A percentile compares a stretch with the other conserved stretches of the same genome.
phyloP scores from a whole-genome alignment of 2,329 filamentous ascomycete genomes.

The Metarhizium anisopliae region DNA sequence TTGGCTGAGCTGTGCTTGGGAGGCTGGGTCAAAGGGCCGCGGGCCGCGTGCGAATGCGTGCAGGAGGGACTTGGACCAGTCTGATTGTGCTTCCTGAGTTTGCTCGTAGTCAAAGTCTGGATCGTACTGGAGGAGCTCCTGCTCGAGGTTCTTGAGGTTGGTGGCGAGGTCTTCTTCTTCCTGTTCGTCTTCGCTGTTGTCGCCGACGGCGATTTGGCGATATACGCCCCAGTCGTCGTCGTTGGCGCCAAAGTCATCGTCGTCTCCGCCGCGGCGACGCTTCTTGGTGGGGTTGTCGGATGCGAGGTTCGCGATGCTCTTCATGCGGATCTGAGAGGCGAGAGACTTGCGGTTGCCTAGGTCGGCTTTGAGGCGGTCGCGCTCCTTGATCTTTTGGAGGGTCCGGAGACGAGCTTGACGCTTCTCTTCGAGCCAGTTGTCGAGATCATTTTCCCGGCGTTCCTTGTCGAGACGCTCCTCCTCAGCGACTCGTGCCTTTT shows the following conservation, averaged over 20 bases:
- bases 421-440: slow-evolving; percentile 79
- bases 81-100: slow-evolving; percentile 82
- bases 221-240: slow-evolving; percentile 99
- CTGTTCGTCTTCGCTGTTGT: slow-evolving; percentile 76
- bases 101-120: slow-evolving; percentile 84
- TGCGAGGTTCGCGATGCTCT: slow-evolving; percentile 90
- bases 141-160: slow-evolving; percentile 67
- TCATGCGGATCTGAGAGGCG: slow-evolving; percentile 96
- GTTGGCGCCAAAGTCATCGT: slow-evolving; percentile 93
- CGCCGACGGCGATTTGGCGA: slow-evolving; percentile 79
- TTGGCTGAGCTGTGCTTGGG: slow-evolving; percentile 73
- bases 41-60: slow-evolving; percentile 87
- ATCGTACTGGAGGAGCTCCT: slow-evolving; percentile 78
- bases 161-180: slow-evolving; percentile 81
- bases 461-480: slow-evolving; percentile 78
- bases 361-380: slow-evolving; percentile 86
- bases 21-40: slow-evolving; percentile 73
- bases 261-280: slow-evolving; percentile 76
- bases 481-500: slow-evolving; percentile 76
- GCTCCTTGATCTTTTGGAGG: slow-evolving; percentile 82
- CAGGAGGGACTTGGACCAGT: slow-evolving; percentile 88
- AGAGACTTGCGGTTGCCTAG: slow-evolving; percentile 94
- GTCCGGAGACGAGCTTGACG: slow-evolving; percentile 61
- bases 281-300: slow-evolving; percentile 82
- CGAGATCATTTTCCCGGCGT: slow-evolving; percentile 72